Evolutionary conservation across 129 eudicot genomes (phyloP), one percentile per base, ranked within the genome.

Genomic region (Arctium lappa): DNA sequence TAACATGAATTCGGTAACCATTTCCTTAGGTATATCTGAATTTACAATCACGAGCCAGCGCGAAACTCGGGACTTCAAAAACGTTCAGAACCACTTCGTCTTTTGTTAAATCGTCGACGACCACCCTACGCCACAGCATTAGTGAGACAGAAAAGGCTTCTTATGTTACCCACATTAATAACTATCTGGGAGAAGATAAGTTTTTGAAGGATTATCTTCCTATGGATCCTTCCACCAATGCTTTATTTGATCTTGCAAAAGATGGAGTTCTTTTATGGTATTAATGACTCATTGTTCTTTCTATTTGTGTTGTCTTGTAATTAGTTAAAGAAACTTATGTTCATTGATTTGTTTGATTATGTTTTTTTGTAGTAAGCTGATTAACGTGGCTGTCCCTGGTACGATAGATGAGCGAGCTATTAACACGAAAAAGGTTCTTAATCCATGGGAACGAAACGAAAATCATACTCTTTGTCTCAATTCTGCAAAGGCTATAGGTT

Each of bases 401-500:
- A 90, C 94, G 6, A 90, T 90, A 86, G 94, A 90, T 33, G 94
- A 90, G 66, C 87, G 94, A 44, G 92, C 94, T 74, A 90, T 90
- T 72, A 90, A 90, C 72, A 90, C 94, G 10, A 90, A 90, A 39
- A 63, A 74, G 42, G 79, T 79, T 34, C 91, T 90, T 81, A 90
- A 90, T 81, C 91, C 91, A 31, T 90, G 93, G 93, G 93, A 90
- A 79, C 78, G 83, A 81, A 90, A 90, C 77, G 92, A 89, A 78
- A 89, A 89, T 80, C 92, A 89, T 75, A 89, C 88, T 15, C 89
- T 89, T 81, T 89, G 92, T 73, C 92, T 89, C 62, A 89, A 89
- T 80, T 89, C 92, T 72, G 90, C 90, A 16, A 89, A 89, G 87
- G 92, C 92, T 77, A 89, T 89, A 36, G 92, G 92, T 66, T 87